Percentiles rank a stretch among this genome's conserved stretches.
Evolutionary conservation across 257 asterid genomes (phyloP).

Genomic region (Knoxia roxburghii): DNA sequence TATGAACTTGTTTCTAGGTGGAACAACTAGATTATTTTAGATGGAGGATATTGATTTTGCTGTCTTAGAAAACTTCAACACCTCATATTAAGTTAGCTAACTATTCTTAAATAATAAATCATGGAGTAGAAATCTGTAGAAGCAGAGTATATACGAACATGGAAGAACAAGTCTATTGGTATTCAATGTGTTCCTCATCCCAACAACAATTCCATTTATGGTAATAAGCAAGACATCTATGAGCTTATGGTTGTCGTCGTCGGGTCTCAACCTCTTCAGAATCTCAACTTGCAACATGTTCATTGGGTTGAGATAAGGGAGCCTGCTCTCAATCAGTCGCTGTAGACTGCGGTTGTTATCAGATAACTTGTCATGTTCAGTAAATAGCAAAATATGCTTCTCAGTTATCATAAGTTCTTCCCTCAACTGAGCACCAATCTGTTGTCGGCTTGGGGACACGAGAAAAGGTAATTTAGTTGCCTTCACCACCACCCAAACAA

Average conservation of each 20-base stretch:
- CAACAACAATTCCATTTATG: slow-evolving; percentile 94
- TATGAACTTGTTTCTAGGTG: too few relatives aligned
- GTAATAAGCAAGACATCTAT: slow-evolving; percentile 83
- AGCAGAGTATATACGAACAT: background rate
- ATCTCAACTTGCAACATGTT: slow-evolving; percentile 96
- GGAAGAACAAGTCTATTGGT: background rate
- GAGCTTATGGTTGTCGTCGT: slow-evolving; percentile 64
- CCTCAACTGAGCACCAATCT: slow-evolving; percentile 73
- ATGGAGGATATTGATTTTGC: too few relatives aligned
- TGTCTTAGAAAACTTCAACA: too few relatives aligned
- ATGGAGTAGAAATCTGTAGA: too few relatives aligned
- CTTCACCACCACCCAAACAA: too few relatives aligned
- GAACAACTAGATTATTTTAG: too few relatives aligned
- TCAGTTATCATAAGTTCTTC: slow-evolving; percentile 69
- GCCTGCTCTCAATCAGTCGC: slow-evolving; percentile 89
- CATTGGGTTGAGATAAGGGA: slow-evolving; percentile 85
- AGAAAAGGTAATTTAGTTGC: too few relatives aligned
- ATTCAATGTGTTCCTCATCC: slow-evolving; percentile 96
- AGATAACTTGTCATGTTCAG: slow-evolving; percentile 76
- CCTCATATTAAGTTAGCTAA: too few relatives aligned
- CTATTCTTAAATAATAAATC: too few relatives aligned
- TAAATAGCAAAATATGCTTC: slow-evolving; percentile 52
- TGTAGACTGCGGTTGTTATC: slow-evolving; percentile 62
- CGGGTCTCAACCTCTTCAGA: slow-evolving; percentile 68
- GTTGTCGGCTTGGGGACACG: slow-evolving; percentile 60